Evolutionary conservation across 2,329 filamentous ascomycete species (phyloP).

Genomic region (Aspergillus amoenus): DNA sequence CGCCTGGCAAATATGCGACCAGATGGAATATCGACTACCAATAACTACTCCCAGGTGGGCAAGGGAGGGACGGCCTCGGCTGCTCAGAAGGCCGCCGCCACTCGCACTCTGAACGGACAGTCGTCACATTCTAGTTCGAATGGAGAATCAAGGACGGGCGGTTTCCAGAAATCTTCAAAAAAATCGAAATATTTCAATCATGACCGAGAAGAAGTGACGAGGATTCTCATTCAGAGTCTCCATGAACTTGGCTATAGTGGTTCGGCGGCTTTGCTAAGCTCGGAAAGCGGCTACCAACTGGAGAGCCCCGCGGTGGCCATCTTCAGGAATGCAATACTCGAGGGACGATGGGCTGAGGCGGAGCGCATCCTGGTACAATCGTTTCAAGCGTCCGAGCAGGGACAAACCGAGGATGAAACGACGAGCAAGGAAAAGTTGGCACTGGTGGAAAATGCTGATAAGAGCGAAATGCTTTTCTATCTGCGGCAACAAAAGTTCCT

Average conservation of each 20-base stretch:
- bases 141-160: slow-evolving; percentile 41
- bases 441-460: slow-evolving; percentile 72
- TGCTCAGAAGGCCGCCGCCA: slow-evolving; percentile 50
- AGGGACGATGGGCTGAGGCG: slow-evolving; percentile 80
- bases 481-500: slow-evolving; percentile 93
- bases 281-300: slow-evolving; percentile 82
- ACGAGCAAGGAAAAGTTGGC: slow-evolving; percentile 60
- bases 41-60: slow-evolving; percentile 55
- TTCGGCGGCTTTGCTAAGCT: slow-evolving; percentile 71
- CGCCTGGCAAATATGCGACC: slow-evolving; percentile 63
- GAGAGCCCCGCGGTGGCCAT: slow-evolving; percentile 84
- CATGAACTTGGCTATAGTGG: slow-evolving; percentile 81
- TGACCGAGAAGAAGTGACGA: slow-evolving; percentile 86
- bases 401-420: slow-evolving; percentile 33
- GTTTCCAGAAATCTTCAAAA: slow-evolving; percentile 34
- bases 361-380: slow-evolving; percentile 71
- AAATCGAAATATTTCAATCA: slow-evolving; percentile 72
- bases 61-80: slow-evolving; percentile 54
- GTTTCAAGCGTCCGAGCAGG: slow-evolving; percentile 31
- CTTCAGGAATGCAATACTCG: slow-evolving; percentile 76
- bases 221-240: slow-evolving; percentile 87
- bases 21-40: slow-evolving; percentile 56
- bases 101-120: slow-evolving; percentile 57
- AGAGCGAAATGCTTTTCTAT: slow-evolving; percentile 79
- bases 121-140: slow-evolving; percentile 38